Conservation (phyloP, 2,329 filamentous ascomycete species). For the Aspergillus ibericus region DNA sequence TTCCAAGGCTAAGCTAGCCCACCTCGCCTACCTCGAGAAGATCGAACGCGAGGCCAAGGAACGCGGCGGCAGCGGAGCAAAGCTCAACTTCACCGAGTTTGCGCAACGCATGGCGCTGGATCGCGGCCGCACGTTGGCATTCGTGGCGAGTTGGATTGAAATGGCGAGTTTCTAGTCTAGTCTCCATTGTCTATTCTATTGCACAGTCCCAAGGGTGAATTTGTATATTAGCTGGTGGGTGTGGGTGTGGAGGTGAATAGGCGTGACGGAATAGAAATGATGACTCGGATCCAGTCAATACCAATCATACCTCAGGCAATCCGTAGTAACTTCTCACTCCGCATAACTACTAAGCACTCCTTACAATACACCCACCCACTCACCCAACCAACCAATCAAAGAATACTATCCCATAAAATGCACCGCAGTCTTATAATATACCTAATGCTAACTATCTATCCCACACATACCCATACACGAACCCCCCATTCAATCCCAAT, state of each 20-base stretch:
- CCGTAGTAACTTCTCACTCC: too few relatives aligned
- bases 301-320: too few relatives aligned
- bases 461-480: neutral
- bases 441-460: neutral
- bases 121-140: conserved; percentile 68
- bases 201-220: neutral
- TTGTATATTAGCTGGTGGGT: neutral
- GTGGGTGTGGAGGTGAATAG: neutral
- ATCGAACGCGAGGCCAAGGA: conserved; percentile 68
- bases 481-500: conserved; percentile 85
- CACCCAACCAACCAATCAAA: neutral
- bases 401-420: neutral
- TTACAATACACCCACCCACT: too few relatives aligned
- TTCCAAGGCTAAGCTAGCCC: conserved; percentile 41
- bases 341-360: too few relatives aligned
- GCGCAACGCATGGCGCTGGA: conserved; percentile 69
- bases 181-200: neutral
- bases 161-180: conserved; percentile 57
- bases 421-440: neutral
- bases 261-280: too few relatives aligned
- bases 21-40: conserved; percentile 55
- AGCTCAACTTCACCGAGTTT: conserved; percentile 77
- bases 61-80: conserved; percentile 73
- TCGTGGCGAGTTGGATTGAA: conserved; percentile 90
- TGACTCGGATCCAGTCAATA: too few relatives aligned